Evolutionary conservation across 108 stramenopile species (phyloP).

Genomic region (Phaeodactylum tricornutum): DNA sequence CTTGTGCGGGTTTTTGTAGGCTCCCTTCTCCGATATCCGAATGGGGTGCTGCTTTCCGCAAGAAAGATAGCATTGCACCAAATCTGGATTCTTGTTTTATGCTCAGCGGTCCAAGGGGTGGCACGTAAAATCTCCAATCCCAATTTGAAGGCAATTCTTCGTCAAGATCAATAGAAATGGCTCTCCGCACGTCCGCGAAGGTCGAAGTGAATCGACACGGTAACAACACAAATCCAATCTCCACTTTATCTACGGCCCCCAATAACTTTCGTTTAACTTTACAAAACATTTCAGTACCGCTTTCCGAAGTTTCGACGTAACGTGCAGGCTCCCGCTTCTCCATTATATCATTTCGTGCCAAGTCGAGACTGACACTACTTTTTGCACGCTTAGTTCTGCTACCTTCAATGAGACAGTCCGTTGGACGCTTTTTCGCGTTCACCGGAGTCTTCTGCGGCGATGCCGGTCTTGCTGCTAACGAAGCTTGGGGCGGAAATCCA

Average conservation of each 20-base stretch:
- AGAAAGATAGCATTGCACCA: slow-evolving; percentile 43
- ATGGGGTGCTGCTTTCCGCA: slow-evolving; percentile 20
- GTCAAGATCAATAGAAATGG: slow-evolving; percentile 42
- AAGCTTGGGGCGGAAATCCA: background rate
- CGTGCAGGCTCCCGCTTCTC: slow-evolving; percentile 1
- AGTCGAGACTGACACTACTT: slow-evolving; percentile 9
- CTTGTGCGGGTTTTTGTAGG: background rate
- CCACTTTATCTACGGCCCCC: slow-evolving; percentile 3
- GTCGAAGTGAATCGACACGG: slow-evolving; percentile 40
- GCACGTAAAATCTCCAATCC: slow-evolving; percentile 65
- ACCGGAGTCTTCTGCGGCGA: background rate
- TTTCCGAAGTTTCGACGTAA: background rate
- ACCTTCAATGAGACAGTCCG: slow-evolving; percentile 3
- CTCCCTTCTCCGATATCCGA: slow-evolving; percentile 11
- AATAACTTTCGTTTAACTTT: background rate
- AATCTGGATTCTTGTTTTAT: slow-evolving; percentile 51
- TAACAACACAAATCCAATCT: slow-evolving; percentile 64
- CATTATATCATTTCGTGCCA: no score
- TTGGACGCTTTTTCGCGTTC: slow-evolving; percentile 3
- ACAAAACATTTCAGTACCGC: slow-evolving; percentile 2
- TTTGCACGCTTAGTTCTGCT: no score
- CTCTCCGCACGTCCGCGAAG: slow-evolving; percentile 44
- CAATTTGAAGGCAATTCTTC: slow-evolving; percentile 18
- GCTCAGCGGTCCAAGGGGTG: slow-evolving; percentile 65
- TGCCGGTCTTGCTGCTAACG: slow-evolving; percentile 3